Conservation (phyloP, 176 grass and related monocot genomes). For the Carex kokanica region DNA sequence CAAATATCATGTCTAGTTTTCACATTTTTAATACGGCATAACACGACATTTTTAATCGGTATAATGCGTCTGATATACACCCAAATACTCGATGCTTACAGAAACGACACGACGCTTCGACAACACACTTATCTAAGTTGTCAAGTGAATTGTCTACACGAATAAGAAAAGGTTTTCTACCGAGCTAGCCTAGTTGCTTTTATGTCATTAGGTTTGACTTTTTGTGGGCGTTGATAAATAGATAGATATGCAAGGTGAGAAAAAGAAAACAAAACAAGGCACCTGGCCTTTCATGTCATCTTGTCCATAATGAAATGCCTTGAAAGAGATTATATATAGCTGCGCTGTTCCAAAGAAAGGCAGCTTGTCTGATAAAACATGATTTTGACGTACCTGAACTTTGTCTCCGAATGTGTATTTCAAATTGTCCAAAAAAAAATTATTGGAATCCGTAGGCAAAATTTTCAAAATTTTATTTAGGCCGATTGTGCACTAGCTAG, state of each 20-base stretch:
- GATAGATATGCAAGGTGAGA: not conserved
- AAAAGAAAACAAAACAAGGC: not conserved
- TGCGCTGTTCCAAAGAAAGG: not conserved
- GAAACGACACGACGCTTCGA: no score
- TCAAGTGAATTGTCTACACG: not conserved
- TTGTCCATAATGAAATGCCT: not conserved
- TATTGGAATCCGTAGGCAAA: no score
- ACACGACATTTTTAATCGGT: no score
- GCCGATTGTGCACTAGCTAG: not conserved
- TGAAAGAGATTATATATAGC: not conserved
- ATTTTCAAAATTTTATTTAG: not conserved
- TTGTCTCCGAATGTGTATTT: not conserved
- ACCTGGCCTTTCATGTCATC: not conserved
- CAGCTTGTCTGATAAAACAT: not conserved
- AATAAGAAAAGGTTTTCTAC: not conserved
- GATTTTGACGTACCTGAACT: not conserved
- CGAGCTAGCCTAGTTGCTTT: not conserved
- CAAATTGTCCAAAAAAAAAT: not conserved
- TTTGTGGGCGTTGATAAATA: not conserved
- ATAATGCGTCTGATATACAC: no score
- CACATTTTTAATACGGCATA: no score
- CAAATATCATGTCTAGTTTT: no score
- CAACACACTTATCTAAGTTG: not conserved
- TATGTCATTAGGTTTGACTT: conserved; percentile 7
- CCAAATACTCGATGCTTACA: no score